These are phyloP conservation scores for Rhynchospora breviuscula DNA, from an alignment of 176 grass and related monocot genomes.

Conservation along the genomic window DNA sequence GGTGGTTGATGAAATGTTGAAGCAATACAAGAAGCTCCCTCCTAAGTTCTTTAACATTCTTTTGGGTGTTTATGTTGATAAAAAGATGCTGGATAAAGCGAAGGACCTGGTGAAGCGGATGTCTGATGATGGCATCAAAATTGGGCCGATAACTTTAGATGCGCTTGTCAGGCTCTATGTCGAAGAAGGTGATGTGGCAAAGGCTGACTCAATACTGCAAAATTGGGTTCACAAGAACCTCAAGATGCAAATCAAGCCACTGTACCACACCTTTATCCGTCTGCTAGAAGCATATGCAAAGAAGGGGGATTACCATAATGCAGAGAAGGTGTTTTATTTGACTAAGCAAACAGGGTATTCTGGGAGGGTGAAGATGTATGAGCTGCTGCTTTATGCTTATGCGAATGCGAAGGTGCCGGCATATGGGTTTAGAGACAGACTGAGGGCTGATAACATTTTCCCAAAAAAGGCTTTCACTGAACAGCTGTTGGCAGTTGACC, in stretches of 20 bases:
- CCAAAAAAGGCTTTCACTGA: constrained; percentile 10
- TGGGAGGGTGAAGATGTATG: constrained; percentile 30
- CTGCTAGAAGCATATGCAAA: constrained; percentile 54
- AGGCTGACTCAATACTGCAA: constrained; percentile 51
- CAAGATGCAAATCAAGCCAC: constrained; percentile 25
- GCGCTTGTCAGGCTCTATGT: constrained; percentile 52
- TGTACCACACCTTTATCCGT: constrained; percentile 37
- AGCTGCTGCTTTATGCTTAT: constrained; percentile 54
- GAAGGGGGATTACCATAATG: constrained; percentile 59
- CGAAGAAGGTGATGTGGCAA: constrained; percentile 42
- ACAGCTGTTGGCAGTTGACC: constrained; percentile 15
- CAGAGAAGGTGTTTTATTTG: constrained; percentile 51
- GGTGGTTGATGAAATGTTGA: constrained; percentile 39
- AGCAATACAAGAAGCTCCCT: constrained; percentile 12
- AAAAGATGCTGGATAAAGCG: constrained; percentile 55
- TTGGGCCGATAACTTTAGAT: constrained; percentile 39
- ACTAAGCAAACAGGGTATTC: constrained; percentile 27
- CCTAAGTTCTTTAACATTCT: constrained; percentile 40
- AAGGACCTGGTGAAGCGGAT: constrained; percentile 53
- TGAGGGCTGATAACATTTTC: constrained; percentile 39
- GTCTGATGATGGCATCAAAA: constrained; percentile 26
- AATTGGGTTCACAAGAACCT: constrained; percentile 29
- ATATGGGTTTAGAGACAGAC: constrained; percentile 55
- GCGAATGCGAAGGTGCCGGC: constrained; percentile 41
- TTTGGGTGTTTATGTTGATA: constrained; percentile 47